These are phyloP conservation scores for Wallacemonas sp. DNA, from an alignment of 208 protist species.

Conservation along the genomic window DNA sequence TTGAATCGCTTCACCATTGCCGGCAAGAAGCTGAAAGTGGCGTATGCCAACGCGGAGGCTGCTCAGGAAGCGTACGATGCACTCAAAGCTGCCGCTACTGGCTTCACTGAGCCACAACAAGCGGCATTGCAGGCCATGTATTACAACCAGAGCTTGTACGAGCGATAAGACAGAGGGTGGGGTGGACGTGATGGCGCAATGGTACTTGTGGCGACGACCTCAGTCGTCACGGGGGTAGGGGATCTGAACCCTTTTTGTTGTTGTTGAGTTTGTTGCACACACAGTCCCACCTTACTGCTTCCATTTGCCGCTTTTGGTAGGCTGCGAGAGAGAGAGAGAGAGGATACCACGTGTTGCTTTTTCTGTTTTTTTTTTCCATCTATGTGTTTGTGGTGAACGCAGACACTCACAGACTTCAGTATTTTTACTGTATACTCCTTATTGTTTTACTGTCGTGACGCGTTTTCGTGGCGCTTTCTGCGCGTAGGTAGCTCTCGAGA, in stretches of 20 bases:
- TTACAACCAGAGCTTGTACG: conserved; percentile 59
- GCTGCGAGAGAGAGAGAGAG: no score
- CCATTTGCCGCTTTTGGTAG: neutral
- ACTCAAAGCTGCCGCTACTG: conserved; percentile 33
- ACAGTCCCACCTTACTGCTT: neutral
- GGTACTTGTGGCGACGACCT: neutral
- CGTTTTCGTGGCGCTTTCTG: no score
- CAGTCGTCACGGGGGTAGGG: neutral
- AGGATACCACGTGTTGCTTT: no score
- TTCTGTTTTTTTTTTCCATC: conserved; percentile 18
- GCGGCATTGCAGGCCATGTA: conserved; percentile 57
- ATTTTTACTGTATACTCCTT: no score
- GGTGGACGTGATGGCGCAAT: neutral
- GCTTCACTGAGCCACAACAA: conserved; percentile 62
- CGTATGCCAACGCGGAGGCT: conserved; percentile 66
- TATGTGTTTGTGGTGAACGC: no score
- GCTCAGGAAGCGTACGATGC: conserved; percentile 60
- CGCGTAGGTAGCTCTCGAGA: no score
- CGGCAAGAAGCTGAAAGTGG: conserved; percentile 84
- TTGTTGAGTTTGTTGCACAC: conserved; percentile 7
- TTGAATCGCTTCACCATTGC: conserved; percentile 81
- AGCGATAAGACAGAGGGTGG: conserved; percentile 34
- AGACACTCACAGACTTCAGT: no score
- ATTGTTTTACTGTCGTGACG: no score
- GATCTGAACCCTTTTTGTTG: neutral